Percentiles rank a stretch among this genome's conserved stretches.
phyloP scores from a whole-genome alignment of 345 rosid genomes.

The Tarenaya hassleriana region DNA sequence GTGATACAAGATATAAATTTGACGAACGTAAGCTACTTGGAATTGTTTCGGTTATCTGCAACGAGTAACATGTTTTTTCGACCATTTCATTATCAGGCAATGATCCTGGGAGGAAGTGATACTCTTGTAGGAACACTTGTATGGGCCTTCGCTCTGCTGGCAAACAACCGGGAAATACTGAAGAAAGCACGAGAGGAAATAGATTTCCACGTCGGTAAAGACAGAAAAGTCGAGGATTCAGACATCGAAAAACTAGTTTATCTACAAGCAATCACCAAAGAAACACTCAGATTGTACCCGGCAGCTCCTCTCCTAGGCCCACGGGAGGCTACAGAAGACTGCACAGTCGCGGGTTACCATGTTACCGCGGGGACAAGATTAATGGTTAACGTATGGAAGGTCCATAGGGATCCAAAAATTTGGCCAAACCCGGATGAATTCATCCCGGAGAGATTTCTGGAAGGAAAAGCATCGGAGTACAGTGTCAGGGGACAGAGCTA shows the following conservation, averaged over 20 bases:
- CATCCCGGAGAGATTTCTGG: conserved; percentile 29
- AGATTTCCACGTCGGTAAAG: conserved; percentile 38
- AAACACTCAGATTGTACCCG: conserved; percentile 38
- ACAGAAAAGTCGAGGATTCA: conserved; percentile 43
- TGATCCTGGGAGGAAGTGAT: conserved; percentile 48
- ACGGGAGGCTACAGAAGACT: conserved; percentile 17
- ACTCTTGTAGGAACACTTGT: conserved; percentile 40
- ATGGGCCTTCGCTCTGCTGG: conserved; percentile 55
- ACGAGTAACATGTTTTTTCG: neutral
- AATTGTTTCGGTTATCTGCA: neutral
- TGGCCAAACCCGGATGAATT: conserved; percentile 27
- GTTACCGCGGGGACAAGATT: conserved; percentile 27
- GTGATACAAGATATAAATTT: neutral
- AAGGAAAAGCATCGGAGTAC: conserved; percentile 8
- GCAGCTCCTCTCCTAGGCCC: conserved; percentile 24
- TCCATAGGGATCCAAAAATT: conserved; percentile 20
- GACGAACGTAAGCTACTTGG: neutral
- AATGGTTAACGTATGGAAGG: conserved; percentile 23
- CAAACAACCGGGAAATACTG: conserved; percentile 36
- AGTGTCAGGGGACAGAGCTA: conserved; percentile 24
- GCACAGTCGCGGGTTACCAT: conserved; percentile 9
- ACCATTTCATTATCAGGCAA: conserved; percentile 29
- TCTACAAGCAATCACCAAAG: conserved; percentile 46
- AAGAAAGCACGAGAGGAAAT: conserved; percentile 48
- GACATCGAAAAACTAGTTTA: conserved; percentile 42